These are phyloP conservation scores for Solanum peruvianum DNA, from an alignment of 257 asterid species.

Conservation along the genomic window DNA sequence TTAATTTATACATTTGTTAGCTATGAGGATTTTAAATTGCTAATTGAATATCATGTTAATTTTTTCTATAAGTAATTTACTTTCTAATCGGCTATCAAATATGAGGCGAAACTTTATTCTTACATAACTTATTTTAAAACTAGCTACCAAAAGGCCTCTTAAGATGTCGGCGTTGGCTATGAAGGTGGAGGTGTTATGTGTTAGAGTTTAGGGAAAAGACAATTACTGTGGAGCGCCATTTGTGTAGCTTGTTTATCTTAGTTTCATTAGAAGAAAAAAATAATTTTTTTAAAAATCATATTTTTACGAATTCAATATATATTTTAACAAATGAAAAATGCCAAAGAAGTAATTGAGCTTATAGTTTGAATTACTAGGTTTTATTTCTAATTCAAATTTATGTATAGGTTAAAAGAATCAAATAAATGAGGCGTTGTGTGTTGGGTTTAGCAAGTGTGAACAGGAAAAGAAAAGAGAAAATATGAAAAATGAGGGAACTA, in stretches of 20 bases:
- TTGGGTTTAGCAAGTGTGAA: no score
- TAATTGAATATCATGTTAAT: no score
- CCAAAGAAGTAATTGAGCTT: neutral
- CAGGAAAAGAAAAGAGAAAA: no score
- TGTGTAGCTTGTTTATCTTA: no score
- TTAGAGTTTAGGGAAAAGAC: neutral
- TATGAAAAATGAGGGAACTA: no score
- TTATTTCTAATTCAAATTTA: neutral
- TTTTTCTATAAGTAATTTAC: no score
- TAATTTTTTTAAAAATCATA: no score
- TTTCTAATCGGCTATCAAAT: neutral
- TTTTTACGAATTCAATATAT: neutral
- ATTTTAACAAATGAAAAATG: no score
- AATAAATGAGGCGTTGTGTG: neutral
- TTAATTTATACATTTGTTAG: neutral
- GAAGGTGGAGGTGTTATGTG: neutral
- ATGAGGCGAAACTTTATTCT: neutral
- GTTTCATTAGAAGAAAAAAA: no score
- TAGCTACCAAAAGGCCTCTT: neutral
- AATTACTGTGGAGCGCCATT: accelerated
- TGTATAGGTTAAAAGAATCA: neutral
- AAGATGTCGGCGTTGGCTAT: neutral
- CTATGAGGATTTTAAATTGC: neutral
- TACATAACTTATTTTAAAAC: neutral
- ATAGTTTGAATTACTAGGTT: neutral